Conservation (phyloP, 129 eudicot genomes). For the Mikania micrantha region DNA sequence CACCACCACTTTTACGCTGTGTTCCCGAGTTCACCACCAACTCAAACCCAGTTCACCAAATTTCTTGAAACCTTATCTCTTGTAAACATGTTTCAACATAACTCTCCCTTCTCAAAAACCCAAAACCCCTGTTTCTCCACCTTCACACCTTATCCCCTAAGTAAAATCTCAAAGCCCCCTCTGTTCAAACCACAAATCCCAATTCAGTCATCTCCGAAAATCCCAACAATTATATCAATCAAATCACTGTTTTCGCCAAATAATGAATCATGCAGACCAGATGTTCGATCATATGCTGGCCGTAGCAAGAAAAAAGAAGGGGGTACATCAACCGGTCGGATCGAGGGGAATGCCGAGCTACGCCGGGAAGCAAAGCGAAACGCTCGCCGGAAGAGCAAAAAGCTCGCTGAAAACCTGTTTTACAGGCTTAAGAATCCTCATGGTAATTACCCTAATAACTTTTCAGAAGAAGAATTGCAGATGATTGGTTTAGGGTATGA, state of each 20-base stretch:
- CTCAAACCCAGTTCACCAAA: too few relatives aligned
- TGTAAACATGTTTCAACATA: slow-evolving; percentile 38
- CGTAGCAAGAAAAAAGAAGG: slow-evolving; percentile 69
- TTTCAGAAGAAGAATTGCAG: slow-evolving; percentile 73
- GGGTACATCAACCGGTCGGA: slow-evolving; percentile 51
- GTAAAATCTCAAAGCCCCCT: slow-evolving; percentile 52
- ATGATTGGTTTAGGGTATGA: slow-evolving; percentile 95
- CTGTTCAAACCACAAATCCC: slow-evolving; percentile 35
- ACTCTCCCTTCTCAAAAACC: slow-evolving; percentile 52
- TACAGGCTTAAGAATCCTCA: slow-evolving; percentile 83
- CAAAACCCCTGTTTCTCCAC: slow-evolving; percentile 45
- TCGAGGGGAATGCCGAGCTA: slow-evolving; percentile 66
- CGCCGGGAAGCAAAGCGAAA: slow-evolving; percentile 69
- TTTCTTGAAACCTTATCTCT: too few relatives aligned
- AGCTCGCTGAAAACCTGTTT: slow-evolving; percentile 66
- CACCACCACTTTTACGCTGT: too few relatives aligned
- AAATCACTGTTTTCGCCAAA: slow-evolving; percentile 18
- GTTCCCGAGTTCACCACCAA: too few relatives aligned
- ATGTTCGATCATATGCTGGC: slow-evolving; percentile 71
- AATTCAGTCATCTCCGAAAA: slow-evolving; percentile 10
- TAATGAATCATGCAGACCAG: slow-evolving; percentile 28
- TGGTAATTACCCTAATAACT: slow-evolving; percentile 71
- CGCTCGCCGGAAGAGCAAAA: slow-evolving; percentile 60
- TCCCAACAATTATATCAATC: slow-evolving; percentile 21
- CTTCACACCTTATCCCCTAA: slow-evolving; percentile 22